These are phyloP conservation scores for Abelmoschus esculentus DNA, from an alignment of 345 rosid genomes.

Conservation along the genomic window DNA sequence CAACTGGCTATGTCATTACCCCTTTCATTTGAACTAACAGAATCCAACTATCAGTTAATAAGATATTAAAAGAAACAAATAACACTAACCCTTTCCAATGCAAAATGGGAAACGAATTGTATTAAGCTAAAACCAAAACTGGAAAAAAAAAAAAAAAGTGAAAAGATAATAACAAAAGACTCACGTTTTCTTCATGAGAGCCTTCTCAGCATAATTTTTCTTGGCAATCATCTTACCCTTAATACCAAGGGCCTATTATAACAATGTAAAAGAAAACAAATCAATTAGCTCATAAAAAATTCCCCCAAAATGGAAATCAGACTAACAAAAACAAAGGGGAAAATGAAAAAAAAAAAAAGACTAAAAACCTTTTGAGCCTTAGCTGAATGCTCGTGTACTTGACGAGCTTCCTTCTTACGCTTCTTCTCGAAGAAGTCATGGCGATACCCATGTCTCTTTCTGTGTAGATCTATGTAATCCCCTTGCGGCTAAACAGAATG, in stretches of 20 bases:
- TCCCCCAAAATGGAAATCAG: neutral
- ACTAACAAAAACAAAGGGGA: neutral
- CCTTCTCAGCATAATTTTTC: conserved; percentile 69
- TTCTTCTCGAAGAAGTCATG: conserved; percentile 68
- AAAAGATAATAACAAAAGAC: conserved; percentile 7
- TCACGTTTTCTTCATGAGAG: conserved; percentile 71
- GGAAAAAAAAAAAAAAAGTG: neutral
- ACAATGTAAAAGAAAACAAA: neutral
- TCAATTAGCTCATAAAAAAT: neutral
- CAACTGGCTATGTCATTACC: no score
- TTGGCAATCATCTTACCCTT: conserved; percentile 79
- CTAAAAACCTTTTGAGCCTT: conserved; percentile 52
- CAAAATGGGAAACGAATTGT: neutral
- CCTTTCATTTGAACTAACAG: no score
- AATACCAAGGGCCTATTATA: conserved; percentile 48
- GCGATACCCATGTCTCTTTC: conserved; percentile 79
- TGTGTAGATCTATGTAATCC: conserved; percentile 74
- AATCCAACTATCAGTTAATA: neutral
- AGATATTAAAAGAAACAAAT: neutral
- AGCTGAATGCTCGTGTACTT: conserved; percentile 64
- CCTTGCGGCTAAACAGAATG: conserved; percentile 60
- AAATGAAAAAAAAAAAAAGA: neutral
- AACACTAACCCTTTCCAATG: neutral
- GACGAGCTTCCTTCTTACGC: conserved; percentile 96
- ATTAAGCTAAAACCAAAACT: no score